Conservation (phyloP, 768 basidiomycete species). For the Lactifluus echinatus region DNA sequence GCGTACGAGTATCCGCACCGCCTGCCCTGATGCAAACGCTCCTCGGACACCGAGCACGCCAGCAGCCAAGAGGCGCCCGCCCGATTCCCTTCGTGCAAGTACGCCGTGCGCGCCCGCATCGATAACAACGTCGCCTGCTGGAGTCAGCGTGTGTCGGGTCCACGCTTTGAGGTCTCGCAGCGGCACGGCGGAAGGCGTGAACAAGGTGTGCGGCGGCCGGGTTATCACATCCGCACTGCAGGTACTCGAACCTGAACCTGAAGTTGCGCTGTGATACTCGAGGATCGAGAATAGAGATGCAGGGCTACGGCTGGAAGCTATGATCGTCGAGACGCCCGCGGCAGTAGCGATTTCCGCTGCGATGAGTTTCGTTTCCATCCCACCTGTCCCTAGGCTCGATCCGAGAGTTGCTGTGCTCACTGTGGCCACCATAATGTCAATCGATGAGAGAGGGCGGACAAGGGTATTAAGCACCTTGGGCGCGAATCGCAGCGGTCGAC, state of each 20-base stretch:
- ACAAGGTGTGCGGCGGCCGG: constrained; percentile 83
- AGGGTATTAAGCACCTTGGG: constrained; percentile 48
- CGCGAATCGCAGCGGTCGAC: constrained; percentile 73
- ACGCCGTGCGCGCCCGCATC: constrained; percentile 86
- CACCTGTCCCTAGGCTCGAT: constrained; percentile 90
- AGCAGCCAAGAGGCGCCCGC: constrained; percentile 84
- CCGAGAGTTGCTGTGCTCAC: constrained; percentile 92
- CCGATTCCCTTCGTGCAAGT: constrained; percentile 76
- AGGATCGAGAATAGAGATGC: constrained; percentile 73
- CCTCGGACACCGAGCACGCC: constrained; percentile 86
- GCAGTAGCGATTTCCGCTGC: constrained; percentile 96
- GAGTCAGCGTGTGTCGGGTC: constrained; percentile 92
- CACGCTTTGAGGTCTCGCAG: constrained; percentile 86
- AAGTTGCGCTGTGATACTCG: constrained; percentile 45
- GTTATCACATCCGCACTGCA: constrained; percentile 17
- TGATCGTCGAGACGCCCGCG: constrained; percentile 88
- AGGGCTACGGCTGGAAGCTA: constrained; percentile 77
- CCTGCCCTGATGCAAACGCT: constrained; percentile 89
- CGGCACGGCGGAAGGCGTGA: constrained; percentile 63
- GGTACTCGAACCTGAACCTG: constrained; percentile 20
- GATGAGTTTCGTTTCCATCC: constrained; percentile 99
- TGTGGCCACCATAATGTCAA: constrained; percentile 25
- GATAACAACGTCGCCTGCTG: constrained; percentile 82
- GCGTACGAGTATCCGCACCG: constrained; percentile 72
- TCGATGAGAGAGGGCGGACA: background rate